These are phyloP conservation scores for Begonia masoniana DNA, from an alignment of 306 rosid genomes.

Conservation along the genomic window DNA sequence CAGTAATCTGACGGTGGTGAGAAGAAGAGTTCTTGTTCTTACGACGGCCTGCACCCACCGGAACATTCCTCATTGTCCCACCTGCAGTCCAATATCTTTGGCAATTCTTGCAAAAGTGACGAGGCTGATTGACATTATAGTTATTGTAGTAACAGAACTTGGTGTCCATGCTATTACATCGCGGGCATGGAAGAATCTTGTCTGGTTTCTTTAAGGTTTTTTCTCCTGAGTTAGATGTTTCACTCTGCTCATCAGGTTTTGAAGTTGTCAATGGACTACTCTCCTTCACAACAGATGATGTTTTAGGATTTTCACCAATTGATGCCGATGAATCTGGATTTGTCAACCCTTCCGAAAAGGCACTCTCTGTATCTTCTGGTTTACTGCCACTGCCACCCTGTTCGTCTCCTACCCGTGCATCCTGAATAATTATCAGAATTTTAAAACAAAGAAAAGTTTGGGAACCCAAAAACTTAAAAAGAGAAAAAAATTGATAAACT, in stretches of 20 bases:
- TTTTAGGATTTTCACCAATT: conserved; percentile 13
- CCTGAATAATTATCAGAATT: conserved; percentile 16
- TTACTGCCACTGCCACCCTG: background rate
- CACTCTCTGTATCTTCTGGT: conserved; percentile 10
- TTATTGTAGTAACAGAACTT: conserved; percentile 48
- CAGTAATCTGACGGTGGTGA: background rate
- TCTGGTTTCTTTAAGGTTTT: conserved; percentile 42
- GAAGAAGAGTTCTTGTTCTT: conserved; percentile 21
- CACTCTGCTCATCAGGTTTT: conserved; percentile 33
- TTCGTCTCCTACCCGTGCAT: background rate
- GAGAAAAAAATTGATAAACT: too few species aligned
- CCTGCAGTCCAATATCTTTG: conserved; percentile 54
- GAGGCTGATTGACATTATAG: conserved; percentile 41
- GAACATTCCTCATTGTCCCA: conserved; percentile 47
- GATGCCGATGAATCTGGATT: conserved; percentile 15
- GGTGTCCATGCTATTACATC: conserved; percentile 46
- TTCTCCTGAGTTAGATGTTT: conserved; percentile 24
- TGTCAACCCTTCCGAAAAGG: conserved; percentile 10
- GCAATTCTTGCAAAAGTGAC: conserved; percentile 45
- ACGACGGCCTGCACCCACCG: conserved; percentile 48
- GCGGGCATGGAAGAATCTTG: conserved; percentile 41
- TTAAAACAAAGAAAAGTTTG: too few species aligned
- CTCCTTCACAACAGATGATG: conserved; percentile 22
- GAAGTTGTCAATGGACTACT: conserved; percentile 8
- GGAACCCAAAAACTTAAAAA: too few species aligned